These are phyloP conservation scores for Hypocrella siamensis DNA, from an alignment of 2,329 filamentous ascomycete genomes.

Conservation along the genomic window DNA sequence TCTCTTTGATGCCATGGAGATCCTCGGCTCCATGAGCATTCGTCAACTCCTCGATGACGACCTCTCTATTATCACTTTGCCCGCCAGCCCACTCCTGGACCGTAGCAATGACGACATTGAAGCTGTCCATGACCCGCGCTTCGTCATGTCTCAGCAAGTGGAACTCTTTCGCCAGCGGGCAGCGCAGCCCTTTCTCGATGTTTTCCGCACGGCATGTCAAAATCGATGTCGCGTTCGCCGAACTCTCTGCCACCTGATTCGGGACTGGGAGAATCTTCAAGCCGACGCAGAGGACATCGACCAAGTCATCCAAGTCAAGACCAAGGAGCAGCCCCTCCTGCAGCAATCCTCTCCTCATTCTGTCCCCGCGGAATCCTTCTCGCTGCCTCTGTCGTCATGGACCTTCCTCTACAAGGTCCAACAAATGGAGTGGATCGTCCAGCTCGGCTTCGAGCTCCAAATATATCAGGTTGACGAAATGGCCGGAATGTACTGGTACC, in stretches of 20 bases:
- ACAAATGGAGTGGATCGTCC: constrained; percentile 73
- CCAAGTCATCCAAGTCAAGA: constrained; percentile 43
- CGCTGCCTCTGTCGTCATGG: constrained; percentile 74
- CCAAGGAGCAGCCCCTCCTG: constrained; percentile 43
- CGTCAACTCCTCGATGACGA: constrained; percentile 69
- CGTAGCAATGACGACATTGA: constrained; percentile 64
- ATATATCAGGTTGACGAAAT: constrained; percentile 80
- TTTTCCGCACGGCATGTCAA: constrained; percentile 72
- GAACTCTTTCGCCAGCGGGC: constrained; percentile 48
- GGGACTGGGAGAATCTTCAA: constrained; percentile 74
- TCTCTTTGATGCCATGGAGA: constrained; percentile 55
- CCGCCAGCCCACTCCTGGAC: constrained; percentile 55
- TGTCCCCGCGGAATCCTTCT: constrained; percentile 37
- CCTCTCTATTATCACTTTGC: constrained; percentile 61
- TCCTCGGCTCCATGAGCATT: constrained; percentile 52
- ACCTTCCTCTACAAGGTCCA: constrained; percentile 79
- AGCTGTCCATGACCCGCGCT: constrained; percentile 54
- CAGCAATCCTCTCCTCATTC: constrained; percentile 19
- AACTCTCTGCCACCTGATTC: constrained; percentile 69
- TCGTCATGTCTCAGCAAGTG: constrained; percentile 58
- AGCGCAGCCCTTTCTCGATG: constrained; percentile 62
- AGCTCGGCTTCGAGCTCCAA: constrained; percentile 87
- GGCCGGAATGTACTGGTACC: constrained; percentile 80
- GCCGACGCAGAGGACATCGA: constrained; percentile 68
- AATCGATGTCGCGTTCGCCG: constrained; percentile 83